Evolutionary conservation across 768 basidiomycete species (phyloP), one percentile per base, ranked within the genome.

Genomic region (Mycena rosella): DNA sequence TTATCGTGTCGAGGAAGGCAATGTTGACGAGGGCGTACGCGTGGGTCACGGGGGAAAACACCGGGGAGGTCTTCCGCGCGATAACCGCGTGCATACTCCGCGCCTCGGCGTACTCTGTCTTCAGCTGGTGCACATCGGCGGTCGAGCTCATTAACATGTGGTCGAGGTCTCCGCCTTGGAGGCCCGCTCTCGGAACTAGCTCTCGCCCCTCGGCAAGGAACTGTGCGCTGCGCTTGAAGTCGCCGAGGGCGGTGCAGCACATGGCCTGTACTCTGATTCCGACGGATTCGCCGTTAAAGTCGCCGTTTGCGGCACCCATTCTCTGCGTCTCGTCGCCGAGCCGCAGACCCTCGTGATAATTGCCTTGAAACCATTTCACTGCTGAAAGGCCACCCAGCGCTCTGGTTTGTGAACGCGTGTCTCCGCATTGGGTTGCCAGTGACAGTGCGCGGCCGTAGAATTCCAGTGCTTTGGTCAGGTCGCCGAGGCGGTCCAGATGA

Each of bases 81-180:
- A 62, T 52, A 10, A n/a, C 13, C 40, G 15, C 49, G 3, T 62
- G 36, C 13, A 62, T 30, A 2, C 3, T 5, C 20, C 49, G 60
- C 27, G 51, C 61, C 27, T 53, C 30, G 10, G 38, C 24, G 30
- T 61, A 61, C 49, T 61, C 60, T 2, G 60, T 61, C 26, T 51
- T 61, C 3, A 34, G 20, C 29, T 44, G 40, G 42, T 53, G 24
- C 10, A 44, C 27, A 9, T 63, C 51, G 13, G 38, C 51, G 34
- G 24, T 38, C 10, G n/a, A 4, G 24, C 54, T 45, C 52, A 44
- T 53, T 2, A 63, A 9, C n/a, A 45, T 22, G 22, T 20, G 4
- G 4, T 63, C 61, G 14, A 32, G 0, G 0, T 63, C 52, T 14
- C 51, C 51, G 49, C 52, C 61, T 18, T 44, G 30, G n/a, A 63